Evolutionary conservation across 441 rosid species (phyloP).

Genomic region (Gossypium lobatum): DNA sequence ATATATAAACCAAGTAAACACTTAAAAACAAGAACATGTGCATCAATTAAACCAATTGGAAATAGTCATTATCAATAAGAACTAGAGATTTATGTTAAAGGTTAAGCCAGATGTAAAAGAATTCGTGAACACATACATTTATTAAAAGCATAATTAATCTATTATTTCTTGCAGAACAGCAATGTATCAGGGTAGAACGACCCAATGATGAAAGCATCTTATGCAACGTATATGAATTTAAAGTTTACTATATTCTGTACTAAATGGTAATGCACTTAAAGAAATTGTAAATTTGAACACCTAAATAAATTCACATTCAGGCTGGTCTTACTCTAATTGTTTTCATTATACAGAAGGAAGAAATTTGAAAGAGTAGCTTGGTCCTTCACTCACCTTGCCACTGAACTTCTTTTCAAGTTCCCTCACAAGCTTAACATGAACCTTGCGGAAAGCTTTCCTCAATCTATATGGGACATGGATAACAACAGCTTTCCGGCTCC

Average conservation of each 20-base stretch:
- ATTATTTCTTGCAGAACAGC: not conserved
- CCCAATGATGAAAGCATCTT: not conserved
- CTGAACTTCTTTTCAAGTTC: constrained; percentile 86
- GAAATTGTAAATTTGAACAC: not conserved
- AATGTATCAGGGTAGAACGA: not conserved
- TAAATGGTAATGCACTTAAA: not conserved
- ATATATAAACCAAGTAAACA: not conserved
- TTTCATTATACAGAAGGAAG: not conserved
- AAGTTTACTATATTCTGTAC: not conserved
- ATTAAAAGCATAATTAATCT: not conserved
- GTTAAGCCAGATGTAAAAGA: not conserved
- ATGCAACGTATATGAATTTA: not conserved
- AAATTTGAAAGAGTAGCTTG: not conserved
- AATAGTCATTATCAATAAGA: not conserved
- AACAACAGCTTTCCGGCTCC: constrained; percentile 66
- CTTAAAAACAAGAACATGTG: constrained; percentile 1
- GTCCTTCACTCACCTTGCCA: constrained; percentile 46
- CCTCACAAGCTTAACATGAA: constrained; percentile 71
- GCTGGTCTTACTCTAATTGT: not conserved
- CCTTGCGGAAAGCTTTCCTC: constrained; percentile 67
- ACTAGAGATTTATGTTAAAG: not conserved
- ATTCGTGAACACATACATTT: not conserved
- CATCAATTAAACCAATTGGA: not conserved
- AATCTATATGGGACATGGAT: constrained; percentile 60
- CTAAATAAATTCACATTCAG: not conserved